These are phyloP conservation scores for Inga oerstediana DNA, from an alignment of 306 rosid species.

Conservation along the genomic window DNA sequence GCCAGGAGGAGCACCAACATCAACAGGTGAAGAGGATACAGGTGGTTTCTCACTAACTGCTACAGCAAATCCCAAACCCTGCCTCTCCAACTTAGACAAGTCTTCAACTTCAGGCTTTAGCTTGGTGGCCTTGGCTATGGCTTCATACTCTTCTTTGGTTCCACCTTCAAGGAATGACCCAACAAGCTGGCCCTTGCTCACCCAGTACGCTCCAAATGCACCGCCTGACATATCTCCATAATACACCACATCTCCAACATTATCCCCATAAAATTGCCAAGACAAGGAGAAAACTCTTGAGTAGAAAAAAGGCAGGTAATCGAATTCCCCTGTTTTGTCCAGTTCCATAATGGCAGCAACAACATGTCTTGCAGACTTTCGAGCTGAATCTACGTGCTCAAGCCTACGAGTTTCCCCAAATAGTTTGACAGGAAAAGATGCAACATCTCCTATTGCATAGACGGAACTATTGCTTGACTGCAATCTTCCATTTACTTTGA, in stretches of 20 bases:
- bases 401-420: slow-evolving; percentile 90
- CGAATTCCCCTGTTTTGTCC: slow-evolving; percentile 66
- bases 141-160: slow-evolving; percentile 73
- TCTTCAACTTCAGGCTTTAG: slow-evolving; percentile 77
- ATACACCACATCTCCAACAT: slow-evolving; percentile 77
- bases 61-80: slow-evolving; percentile 76
- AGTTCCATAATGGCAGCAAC: slow-evolving; percentile 81
- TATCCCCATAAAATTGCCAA: slow-evolving; percentile 97
- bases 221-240: slow-evolving; percentile 78
- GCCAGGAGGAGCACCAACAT: slow-evolving; percentile 31
- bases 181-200: slow-evolving; percentile 77
- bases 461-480: slow-evolving; percentile 88
- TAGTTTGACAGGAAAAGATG: slow-evolving; percentile 91
- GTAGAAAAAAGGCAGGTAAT: slow-evolving; percentile 93
- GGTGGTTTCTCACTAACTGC: slow-evolving; percentile 55
- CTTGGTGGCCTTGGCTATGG: slow-evolving; percentile 73
- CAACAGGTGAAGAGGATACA: slow-evolving; percentile 39
- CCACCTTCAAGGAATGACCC: slow-evolving; percentile 86
- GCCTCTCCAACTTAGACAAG: slow-evolving; percentile 74
- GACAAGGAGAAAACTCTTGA: slow-evolving; percentile 90
- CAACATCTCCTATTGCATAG: slow-evolving; percentile 96
- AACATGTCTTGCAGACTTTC: slow-evolving; percentile 83
- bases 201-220: slow-evolving; percentile 93
- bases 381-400: slow-evolving; percentile 91
- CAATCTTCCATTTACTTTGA: slow-evolving; percentile 89